Evolutionary conservation across 805 yeast species (phyloP), one percentile per base, ranked within the genome.

Genomic region (Trichomonascus vanleenenianus): DNA sequence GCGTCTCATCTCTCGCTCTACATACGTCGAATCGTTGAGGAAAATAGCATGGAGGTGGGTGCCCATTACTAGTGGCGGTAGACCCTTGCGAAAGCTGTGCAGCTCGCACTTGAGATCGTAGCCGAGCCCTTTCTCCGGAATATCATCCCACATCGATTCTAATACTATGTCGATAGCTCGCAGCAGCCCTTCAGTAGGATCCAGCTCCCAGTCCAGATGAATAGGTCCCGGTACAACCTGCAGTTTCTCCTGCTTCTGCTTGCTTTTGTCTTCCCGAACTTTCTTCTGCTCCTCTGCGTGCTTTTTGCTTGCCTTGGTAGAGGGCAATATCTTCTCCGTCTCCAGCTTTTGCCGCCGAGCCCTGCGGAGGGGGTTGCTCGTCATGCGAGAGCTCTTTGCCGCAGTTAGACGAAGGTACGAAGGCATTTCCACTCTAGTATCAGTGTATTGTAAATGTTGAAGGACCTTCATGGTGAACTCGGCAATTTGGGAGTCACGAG

Each of bases 11-110:
- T 56, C 62, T 1, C 66, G 59, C 40, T 67, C 72, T 1, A 68
- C 60, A 18, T 47, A 51, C 2, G 72, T 68, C 2, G 67, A 57
- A n/a, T 56, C 47, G 15, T 50, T 48, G 1, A 66, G 62, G 45
- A 55, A 64, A 2, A 67, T 50, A 2, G 70, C 66, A 43, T 65
- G 61, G 12, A 67, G 42, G 31, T 66, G 70, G 12, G 59, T 56
- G 8, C 58, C 47, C 47, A 57, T 51, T 10, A 60, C 66, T 25
- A 61, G 42, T 5, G 59, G 61, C 2, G 70, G 67, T n/a, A 62
- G 18, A 1, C 47, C 15, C 22, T 44, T 38, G 9, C 71, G 52
- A 44, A 49, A 59, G 11, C 51, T 45, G 14, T 48, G 48, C 2
- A 60, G 49, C 11, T 57, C 56, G 2, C 62, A 63, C 9, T 50